Evolutionary conservation across 2,329 filamentous ascomycete species (phyloP), one percentile per base, ranked within the genome.

Genomic region (Cladophialophora bantiana): DNA sequence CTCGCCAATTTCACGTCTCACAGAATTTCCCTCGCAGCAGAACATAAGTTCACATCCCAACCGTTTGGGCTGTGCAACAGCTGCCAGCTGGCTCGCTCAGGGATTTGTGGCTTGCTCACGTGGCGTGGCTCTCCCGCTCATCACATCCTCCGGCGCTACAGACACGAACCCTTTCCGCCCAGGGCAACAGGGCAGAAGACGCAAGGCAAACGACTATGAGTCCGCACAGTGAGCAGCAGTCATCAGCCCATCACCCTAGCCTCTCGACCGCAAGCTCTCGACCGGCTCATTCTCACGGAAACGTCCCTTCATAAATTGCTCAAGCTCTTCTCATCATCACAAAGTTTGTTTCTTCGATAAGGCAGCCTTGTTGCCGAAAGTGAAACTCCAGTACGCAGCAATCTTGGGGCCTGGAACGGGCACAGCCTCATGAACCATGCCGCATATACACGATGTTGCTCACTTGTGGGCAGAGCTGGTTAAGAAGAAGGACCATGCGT

Each of bases 371-470:
- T 50, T 45, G 38, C 38, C 15, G n/a, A 13, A 4, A 7, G 7
- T 20, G 4, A 18, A 48, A 20, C n/a, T 20, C 42, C 42, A 18
- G n/a, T 48, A 2, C 10, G n/a, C n/a, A 7, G 1, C 42, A 26
- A 7, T 18, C 12, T 45, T 32, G 40, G 26, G 57, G 40, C 26
- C 18, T 34, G 40, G 57, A 10, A 13, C 26, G 40, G 40, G 7
- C 6, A 18, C n/a, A 13, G 57, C 40, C 40, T 59, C n/a, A 50
- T 32, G 40, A 50, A 59, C 10, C 40, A 59, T 59, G 57, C 40
- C 57, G 40, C 40, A 34, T 7, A 15, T 59, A 7, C 57, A 35
- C 36, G 57, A 59, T 3, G 15, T 42, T 36, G 57, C 57, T 4
- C 57, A 12, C 7, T 15, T 59, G 13, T 59, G 57, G 57, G 57